Evolutionary conservation across 2,329 filamentous ascomycete genomes (phyloP).

Genomic region (Aspergillus tamarii): DNA sequence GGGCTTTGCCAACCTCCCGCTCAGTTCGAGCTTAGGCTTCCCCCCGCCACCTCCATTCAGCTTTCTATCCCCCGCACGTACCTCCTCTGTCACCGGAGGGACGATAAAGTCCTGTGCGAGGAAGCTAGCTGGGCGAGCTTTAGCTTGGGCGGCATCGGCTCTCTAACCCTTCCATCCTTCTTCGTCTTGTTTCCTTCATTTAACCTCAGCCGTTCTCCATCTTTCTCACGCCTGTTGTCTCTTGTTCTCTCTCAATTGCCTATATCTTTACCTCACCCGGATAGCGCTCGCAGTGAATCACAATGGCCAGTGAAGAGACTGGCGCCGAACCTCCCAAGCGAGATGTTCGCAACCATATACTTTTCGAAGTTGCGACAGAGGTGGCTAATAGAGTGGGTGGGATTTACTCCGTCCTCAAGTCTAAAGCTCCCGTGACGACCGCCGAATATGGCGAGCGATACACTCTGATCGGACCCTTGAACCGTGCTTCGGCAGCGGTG

Average conservation of each 20-base stretch:
- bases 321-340: slow-evolving; percentile 44
- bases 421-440: slow-evolving; percentile 95
- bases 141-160: not conserved
- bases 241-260: not conserved
- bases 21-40: slow-evolving; percentile 1
- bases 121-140: not conserved
- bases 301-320: slow-evolving; percentile 19
- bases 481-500: slow-evolving; percentile 90
- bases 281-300: slow-evolving; percentile 3
- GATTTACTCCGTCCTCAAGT: slow-evolving; percentile 99
- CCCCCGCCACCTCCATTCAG: slow-evolving; percentile 7
- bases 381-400: slow-evolving; percentile 97
- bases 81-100: not conserved
- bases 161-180: not conserved
- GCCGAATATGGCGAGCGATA: slow-evolving; percentile 98
- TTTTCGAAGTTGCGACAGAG: slow-evolving; percentile 96
- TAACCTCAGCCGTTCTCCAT: not conserved
- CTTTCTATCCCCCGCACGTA: not conserved
- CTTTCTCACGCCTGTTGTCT: not conserved
- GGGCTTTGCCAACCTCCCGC: slow-evolving; percentile 3
- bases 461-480: slow-evolving; percentile 91
- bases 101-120: not conserved
- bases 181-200: not conserved
- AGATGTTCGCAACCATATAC: slow-evolving; percentile 91
- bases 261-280: not conserved